phyloP scores from a whole-genome alignment of 305 asterid genomes.

The Solanum hybrid region DNA sequence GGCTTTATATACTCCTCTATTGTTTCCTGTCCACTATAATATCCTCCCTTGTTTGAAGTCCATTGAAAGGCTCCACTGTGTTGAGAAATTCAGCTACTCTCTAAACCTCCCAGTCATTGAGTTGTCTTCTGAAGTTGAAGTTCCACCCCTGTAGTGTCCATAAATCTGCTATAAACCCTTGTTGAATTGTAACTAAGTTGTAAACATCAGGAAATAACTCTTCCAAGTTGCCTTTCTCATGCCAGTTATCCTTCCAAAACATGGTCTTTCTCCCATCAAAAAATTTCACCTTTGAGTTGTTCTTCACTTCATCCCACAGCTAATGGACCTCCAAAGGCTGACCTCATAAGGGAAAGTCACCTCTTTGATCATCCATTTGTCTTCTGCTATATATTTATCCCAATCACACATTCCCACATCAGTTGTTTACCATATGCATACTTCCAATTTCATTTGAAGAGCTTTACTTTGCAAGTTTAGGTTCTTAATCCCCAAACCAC shows the following conservation, averaged over 20 bases:
- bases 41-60: not conserved
- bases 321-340: not conserved
- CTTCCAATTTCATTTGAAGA: not conserved
- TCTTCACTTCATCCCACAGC: not conserved
- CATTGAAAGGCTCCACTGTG: not conserved
- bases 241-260: not conserved
- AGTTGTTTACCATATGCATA: not conserved
- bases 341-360: not conserved
- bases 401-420: not conserved
- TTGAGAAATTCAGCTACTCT: not conserved
- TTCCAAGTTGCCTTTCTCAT: not conserved
- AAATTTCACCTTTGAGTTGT: not conserved
- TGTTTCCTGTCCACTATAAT: not conserved
- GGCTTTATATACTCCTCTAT: not conserved
- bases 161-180: not conserved
- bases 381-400: not conserved
- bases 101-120: not conserved
- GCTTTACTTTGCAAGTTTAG: not conserved
- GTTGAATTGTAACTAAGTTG: not conserved
- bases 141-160: not conserved
- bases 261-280: not conserved
- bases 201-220: not conserved
- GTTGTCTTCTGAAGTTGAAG: not conserved
- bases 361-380: not conserved
- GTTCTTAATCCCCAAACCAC: not conserved